Conservation (phyloP, 192 early-diverging fungal species). For the Funneliformis mosseae region DNA sequence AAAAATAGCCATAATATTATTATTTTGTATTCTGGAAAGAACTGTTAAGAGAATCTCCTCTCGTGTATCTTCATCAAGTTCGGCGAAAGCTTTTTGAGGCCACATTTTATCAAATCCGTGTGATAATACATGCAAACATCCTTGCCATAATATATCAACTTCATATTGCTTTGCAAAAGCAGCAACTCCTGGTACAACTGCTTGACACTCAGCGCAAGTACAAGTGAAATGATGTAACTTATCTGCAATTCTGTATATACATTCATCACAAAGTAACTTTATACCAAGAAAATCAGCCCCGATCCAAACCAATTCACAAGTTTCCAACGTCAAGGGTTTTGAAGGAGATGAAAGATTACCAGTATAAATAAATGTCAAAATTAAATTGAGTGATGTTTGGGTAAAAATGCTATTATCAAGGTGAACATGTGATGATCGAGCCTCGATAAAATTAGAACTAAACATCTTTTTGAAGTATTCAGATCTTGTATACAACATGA, state of each 20-base stretch:
- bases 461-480: constrained; percentile 34
- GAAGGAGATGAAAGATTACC: constrained; percentile 23
- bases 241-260: constrained; percentile 21
- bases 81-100: constrained; percentile 31
- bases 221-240: constrained; percentile 27
- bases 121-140: constrained; percentile 29
- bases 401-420: constrained; percentile 29
- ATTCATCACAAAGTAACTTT: constrained; percentile 27
- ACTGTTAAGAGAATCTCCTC: constrained; percentile 29
- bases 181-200: constrained; percentile 22
- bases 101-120: constrained; percentile 32
- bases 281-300: constrained; percentile 31
- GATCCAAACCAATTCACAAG: constrained; percentile 28
- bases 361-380: constrained; percentile 33
- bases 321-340: constrained; percentile 32
- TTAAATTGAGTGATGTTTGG: constrained; percentile 30
- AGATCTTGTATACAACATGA: constrained; percentile 30
- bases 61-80: constrained; percentile 26
- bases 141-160: constrained; percentile 29
- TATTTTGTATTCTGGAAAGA: constrained; percentile 26
- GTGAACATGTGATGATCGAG: not conserved
- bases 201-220: constrained; percentile 30
- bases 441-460: constrained; percentile 17
- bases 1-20: constrained; percentile 15
- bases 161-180: constrained; percentile 27